Conservation (phyloP, 352 stramenopile species). For the Phytophthora pistaciae region DNA sequence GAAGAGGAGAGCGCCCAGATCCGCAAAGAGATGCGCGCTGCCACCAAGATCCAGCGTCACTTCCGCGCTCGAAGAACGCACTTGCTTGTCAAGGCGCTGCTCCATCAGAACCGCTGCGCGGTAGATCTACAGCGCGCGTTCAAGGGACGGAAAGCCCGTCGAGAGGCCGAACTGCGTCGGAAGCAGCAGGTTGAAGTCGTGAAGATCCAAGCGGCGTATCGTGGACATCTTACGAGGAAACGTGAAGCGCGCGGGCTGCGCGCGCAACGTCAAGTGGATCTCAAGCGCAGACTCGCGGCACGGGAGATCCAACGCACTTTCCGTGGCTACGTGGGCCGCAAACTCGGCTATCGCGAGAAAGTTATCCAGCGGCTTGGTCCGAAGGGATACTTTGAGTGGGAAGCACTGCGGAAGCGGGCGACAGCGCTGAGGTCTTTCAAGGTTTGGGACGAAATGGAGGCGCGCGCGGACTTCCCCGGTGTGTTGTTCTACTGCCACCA, state of each 20-base stretch:
- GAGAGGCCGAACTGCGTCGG: constrained; percentile 39
- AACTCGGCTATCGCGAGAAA: constrained; percentile 49
- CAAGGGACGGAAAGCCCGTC: constrained; percentile 59
- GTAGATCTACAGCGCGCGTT: constrained; percentile 76
- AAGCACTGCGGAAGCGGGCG: constrained; percentile 44
- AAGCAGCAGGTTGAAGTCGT: constrained; percentile 47
- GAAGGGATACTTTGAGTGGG: constrained; percentile 71
- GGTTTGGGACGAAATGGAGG: constrained; percentile 82
- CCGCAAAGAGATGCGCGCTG: constrained; percentile 54
- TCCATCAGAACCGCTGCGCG: constrained; percentile 68
- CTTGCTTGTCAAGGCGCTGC: constrained; percentile 49
- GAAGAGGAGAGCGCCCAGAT: constrained; percentile 66
- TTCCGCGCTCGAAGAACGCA: constrained; percentile 59
- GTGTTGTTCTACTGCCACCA: constrained; percentile 82
- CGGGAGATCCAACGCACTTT: constrained; percentile 65
- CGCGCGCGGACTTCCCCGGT: constrained; percentile 47
- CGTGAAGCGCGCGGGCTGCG: constrained; percentile 36
- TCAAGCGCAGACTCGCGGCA: constrained; percentile 37
- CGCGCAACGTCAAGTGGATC: constrained; percentile 32
- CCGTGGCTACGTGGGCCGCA: constrained; percentile 55
- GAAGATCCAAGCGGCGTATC: constrained; percentile 63
- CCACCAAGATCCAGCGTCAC: constrained; percentile 70
- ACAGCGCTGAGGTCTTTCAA: constrained; percentile 53
- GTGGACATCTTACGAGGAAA: constrained; percentile 44
- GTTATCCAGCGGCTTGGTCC: constrained; percentile 60